Conservation (phyloP, 1,284 basidiomycete species). For the Inonotus obliquus region DNA sequence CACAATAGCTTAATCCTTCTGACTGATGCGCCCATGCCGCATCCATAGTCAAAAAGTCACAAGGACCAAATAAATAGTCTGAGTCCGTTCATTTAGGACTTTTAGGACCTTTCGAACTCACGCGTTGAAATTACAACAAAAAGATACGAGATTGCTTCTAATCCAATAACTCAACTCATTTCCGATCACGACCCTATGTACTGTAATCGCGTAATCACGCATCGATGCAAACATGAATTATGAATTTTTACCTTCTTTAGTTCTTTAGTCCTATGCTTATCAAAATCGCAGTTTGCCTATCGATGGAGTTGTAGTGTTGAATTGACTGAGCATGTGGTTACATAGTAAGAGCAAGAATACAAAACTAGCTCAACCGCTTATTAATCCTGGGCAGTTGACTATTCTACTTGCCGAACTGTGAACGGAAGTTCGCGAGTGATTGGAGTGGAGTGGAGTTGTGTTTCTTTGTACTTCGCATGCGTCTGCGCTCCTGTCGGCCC, state of each 20-base stretch:
- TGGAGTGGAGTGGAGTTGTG: too few relatives aligned
- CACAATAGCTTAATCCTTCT: neutral
- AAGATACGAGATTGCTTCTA: neutral
- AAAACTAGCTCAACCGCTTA: neutral
- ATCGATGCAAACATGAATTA: neutral
- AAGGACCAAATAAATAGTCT: neutral
- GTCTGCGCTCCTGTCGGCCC: neutral
- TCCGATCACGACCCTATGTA: too few relatives aligned
- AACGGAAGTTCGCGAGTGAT: neutral
- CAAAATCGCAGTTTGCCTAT: neutral
- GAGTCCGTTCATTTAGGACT: neutral
- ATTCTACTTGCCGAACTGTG: neutral
- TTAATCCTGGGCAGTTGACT: neutral
- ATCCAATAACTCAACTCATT: too few relatives aligned
- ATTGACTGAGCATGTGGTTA: neutral
- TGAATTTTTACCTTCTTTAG: constrained; percentile 1
- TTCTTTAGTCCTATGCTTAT: neutral
- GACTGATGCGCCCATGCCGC: neutral
- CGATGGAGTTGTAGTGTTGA: neutral
- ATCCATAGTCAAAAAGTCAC: neutral
- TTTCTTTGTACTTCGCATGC: neutral
- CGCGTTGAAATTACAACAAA: neutral
- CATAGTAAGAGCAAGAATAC: too few relatives aligned
- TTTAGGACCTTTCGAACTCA: neutral
- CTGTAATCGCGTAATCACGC: too few relatives aligned